Evolutionary conservation across 2,329 filamentous ascomycete species (phyloP).

Genomic region (Periglandula ipomoeae): DNA sequence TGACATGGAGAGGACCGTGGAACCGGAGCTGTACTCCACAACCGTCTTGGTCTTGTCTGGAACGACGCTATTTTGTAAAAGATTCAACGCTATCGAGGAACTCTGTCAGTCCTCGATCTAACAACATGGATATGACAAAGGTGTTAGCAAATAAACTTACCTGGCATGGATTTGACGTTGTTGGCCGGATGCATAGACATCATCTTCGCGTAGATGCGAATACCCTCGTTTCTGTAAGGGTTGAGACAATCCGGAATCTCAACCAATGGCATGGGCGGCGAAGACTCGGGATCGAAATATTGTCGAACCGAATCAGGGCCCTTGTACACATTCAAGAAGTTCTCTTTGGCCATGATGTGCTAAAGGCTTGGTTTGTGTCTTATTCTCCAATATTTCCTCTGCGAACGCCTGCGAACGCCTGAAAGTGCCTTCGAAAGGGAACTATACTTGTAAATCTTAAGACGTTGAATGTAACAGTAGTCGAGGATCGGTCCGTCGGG

Average conservation of each 20-base stretch:
- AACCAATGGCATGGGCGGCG: constrained; percentile 49
- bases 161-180: constrained; percentile 54
- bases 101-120: not conserved
- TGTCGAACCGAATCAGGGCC: constrained; percentile 47
- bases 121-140: not conserved
- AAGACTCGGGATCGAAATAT: constrained; percentile 49
- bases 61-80: constrained; percentile 34
- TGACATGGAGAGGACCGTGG: constrained; percentile 50
- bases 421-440: not conserved
- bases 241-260: constrained; percentile 50
- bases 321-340: constrained; percentile 41
- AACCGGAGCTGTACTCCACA: constrained; percentile 53
- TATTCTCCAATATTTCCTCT: not conserved
- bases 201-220: constrained; percentile 57
- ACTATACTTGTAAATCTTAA: not conserved
- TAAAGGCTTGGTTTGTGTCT: not conserved
- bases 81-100: constrained; percentile 26
- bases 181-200: constrained; percentile 53
- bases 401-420: not conserved
- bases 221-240: constrained; percentile 44
- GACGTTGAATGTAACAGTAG: not conserved
- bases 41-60: constrained; percentile 40
- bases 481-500: not conserved
- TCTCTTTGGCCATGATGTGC: not conserved
- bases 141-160: not conserved